Percentiles rank a stretch among this genome's conserved stretches.
Conservation (phyloP, 1,284 basidiomycete species). For the Fomitopsis schrenkii region DNA sequence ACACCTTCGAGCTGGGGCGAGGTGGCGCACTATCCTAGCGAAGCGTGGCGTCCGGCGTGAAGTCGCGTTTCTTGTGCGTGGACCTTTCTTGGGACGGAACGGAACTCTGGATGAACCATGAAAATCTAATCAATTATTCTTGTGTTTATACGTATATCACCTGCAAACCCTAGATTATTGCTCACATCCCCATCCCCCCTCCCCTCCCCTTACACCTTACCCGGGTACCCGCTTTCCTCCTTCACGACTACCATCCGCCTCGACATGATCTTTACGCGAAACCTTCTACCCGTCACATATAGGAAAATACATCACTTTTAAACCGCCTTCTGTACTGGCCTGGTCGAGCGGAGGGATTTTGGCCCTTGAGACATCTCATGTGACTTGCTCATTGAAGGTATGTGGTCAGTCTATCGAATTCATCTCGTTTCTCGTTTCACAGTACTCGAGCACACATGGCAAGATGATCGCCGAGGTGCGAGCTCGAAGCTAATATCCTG, state of each 20-base stretch:
- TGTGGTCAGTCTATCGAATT: no score
- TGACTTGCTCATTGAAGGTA: no score
- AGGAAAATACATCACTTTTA: background rate
- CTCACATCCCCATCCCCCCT: background rate
- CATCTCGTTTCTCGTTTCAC: no score
- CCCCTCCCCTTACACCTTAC: background rate
- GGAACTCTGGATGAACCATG: background rate
- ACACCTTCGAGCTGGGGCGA: slow-evolving; percentile 37
- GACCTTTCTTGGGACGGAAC: background rate
- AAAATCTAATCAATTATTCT: slow-evolving; percentile 2
- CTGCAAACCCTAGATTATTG: slow-evolving; percentile 1
- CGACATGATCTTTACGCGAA: background rate
- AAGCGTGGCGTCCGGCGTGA: slow-evolving; percentile 23
- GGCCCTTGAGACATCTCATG: no score
- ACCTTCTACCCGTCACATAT: background rate
- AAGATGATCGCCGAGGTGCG: no score
- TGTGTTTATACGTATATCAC: slow-evolving; percentile 11
- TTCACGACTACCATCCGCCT: background rate
- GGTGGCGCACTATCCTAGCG: slow-evolving; percentile 24
- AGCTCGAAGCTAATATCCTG: no score
- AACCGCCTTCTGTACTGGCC: background rate
- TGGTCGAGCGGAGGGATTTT: no score
- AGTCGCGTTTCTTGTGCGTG: background rate
- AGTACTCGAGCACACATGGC: no score
- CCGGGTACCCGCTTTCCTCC: background rate